Evolutionary conservation across 2,329 filamentous ascomycete species (phyloP), one percentile per base, ranked within the genome.

Genomic region (Epichloe hybrida): DNA sequence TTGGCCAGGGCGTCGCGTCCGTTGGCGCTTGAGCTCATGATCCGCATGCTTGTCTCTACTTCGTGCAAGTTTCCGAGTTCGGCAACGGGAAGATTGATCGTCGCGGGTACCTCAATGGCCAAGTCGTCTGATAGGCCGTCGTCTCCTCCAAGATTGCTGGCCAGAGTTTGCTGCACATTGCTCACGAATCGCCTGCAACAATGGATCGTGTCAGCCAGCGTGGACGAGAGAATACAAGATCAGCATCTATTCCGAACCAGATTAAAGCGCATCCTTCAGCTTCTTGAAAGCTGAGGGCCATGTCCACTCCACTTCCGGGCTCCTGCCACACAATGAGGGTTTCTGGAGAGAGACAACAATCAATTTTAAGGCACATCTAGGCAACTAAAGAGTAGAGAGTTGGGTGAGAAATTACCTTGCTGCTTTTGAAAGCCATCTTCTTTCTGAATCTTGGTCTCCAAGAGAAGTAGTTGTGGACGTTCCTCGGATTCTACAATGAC

Each of bases 291-390:
- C 90, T 96, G 56, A 98, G 77, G 42, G 93, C 93, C 93, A 98
- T 97, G 65, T 98, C 93, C 51, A 90, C 82, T 52, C 86, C 86
- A 70, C 83, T 93, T 53, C 65, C 69, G 4, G 82, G 80, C 65
- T 97, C 93, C 39, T 91, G 96, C 93, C 93, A 98, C 54, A 98
- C 90, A 55, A 98, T 97, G 54, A 98, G 79, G 3, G 93, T 98
- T 67, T 97, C 91, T 94, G 67, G 15, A 23, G 34, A 34, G 9
- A 34, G 11, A 34, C 11, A 13, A 38, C 9, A 36, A 36, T 50
- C 20, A 47, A 15, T 46, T 40, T 27, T 27, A 1, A 40, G 9
- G 17, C 21, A 4, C 20, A 2, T 31, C 20, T 17, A 38, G 12
- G 20, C 21, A 12, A n/a, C 11, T 4, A 17, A 15, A 3, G 4